These are phyloP conservation scores for Pontederia paniculata DNA, from an alignment of 176 grass and related monocot genomes.

Conservation along the genomic window DNA sequence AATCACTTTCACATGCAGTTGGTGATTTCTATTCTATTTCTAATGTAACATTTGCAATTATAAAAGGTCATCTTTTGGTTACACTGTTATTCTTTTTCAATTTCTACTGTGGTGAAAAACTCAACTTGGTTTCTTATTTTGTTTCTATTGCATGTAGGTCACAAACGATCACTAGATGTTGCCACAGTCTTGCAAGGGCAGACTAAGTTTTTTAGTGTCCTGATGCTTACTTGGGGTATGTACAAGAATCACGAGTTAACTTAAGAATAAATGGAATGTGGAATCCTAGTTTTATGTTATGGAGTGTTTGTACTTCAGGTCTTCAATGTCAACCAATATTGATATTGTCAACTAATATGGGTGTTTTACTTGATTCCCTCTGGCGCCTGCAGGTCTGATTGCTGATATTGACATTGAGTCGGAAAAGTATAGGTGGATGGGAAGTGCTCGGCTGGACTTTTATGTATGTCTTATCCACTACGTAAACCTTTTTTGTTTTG, in stretches of 20 bases:
- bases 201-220: constrained; percentile 56
- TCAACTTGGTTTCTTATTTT: background rate
- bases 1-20: constrained; percentile 63
- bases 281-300: background rate
- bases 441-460: constrained; percentile 65
- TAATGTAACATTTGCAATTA: constrained; percentile 65
- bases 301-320: background rate
- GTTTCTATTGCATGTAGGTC: constrained; percentile 29
- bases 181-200: constrained; percentile 50
- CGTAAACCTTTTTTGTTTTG: too few relatives aligned
- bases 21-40: constrained; percentile 36
- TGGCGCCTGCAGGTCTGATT: constrained; percentile 46
- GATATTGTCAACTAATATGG: background rate
- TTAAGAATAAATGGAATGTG: background rate
- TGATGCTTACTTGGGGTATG: constrained; percentile 81
- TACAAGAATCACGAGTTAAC: background rate
- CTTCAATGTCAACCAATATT: background rate
- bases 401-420: constrained; percentile 84
- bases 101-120: background rate
- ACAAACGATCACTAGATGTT: constrained; percentile 58
- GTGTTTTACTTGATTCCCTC: constrained; percentile 2
- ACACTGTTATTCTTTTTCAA: background rate
- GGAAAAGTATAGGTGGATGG: constrained; percentile 83
- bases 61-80: constrained; percentile 39
- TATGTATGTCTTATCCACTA: constrained; percentile 35